phyloP scores from a whole-genome alignment of 345 rosid genomes.

The Citrus inodora region DNA sequence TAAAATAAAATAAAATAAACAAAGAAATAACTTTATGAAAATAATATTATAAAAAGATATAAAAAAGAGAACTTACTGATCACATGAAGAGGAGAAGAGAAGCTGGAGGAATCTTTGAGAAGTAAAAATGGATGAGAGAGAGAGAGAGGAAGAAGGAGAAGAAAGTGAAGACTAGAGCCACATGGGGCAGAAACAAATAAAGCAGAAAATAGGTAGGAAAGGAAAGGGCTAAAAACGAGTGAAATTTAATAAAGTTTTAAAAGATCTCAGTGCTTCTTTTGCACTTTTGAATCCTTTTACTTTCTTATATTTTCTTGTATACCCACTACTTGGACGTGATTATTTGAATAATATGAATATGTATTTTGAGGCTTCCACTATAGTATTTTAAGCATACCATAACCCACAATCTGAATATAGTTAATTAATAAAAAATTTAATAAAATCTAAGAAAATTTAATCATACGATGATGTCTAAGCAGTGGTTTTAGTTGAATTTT shows the following conservation, averaged over 20 bases:
- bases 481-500: no score
- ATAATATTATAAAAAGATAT: not conserved
- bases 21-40: not conserved
- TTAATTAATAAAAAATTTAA: no score
- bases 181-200: not conserved
- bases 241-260: conserved; percentile 20
- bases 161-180: conserved; percentile 3
- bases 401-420: no score
- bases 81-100: conserved; percentile 31
- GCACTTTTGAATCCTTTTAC: not conserved
- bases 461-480: no score
- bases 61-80: conserved; percentile 39
- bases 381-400: no score
- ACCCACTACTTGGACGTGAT: not conserved
- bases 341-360: no score
- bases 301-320: not conserved
- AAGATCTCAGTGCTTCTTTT: not conserved
- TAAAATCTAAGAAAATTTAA: no score
- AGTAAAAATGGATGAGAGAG: conserved; percentile 5
- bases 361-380: no score
- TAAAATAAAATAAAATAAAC: not conserved
- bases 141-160: not conserved
- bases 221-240: conserved; percentile 20
- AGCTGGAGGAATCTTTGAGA: conserved; percentile 8
- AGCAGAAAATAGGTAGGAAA: not conserved